Percentiles rank a stretch among this genome's conserved stretches.
These are phyloP conservation scores for Arthroderma sp. DNA, from an alignment of 2,329 filamentous ascomycete genomes.

Conservation along the genomic window DNA sequence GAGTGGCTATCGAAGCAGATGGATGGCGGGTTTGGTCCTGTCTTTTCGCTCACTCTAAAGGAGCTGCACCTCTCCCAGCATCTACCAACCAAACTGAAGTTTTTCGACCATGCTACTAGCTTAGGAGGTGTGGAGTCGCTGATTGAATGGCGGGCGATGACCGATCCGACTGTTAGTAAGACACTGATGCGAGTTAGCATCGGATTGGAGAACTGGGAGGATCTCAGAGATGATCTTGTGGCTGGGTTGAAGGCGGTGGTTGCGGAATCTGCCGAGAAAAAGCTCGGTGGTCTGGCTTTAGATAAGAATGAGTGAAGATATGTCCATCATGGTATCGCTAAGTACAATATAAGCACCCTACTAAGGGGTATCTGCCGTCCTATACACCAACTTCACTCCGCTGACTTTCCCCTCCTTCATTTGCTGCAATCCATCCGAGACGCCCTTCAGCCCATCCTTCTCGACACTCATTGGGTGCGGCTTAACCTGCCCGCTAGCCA, in stretches of 20 bases:
- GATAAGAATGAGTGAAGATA: too few relatives aligned
- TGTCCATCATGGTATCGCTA: too few relatives aligned
- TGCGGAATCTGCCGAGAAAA: conserved; percentile 2
- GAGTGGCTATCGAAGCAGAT: conserved; percentile 76
- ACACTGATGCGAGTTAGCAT: conserved; percentile 68
- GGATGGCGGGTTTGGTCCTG: conserved; percentile 79
- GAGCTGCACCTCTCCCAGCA: conserved; percentile 47
- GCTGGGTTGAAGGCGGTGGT: conserved; percentile 49
- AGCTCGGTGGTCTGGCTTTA: neutral
- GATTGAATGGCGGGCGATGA: conserved; percentile 93
- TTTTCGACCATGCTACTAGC: conserved; percentile 93
- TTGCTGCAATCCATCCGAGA: conserved; percentile 9
- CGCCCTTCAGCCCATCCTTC: conserved; percentile 26
- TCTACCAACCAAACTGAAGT: conserved; percentile 61
- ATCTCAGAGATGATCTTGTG: conserved; percentile 63
- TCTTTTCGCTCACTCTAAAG: conserved; percentile 63
- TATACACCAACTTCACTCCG: conserved; percentile 11
- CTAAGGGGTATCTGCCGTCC: neutral
- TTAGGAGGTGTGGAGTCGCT: conserved; percentile 87
- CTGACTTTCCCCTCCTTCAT: conserved; percentile 10
- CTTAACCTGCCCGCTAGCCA: conserved; percentile 31
- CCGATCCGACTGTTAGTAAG: conserved; percentile 58
- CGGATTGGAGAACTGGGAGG: conserved; percentile 76
- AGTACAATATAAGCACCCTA: too few relatives aligned
- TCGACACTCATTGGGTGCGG: conserved; percentile 31